Percentiles rank a stretch among this genome's conserved stretches.
These are phyloP conservation scores for Artemisia tridentata DNA, from an alignment of 129 eudicot species.

Conservation along the genomic window DNA sequence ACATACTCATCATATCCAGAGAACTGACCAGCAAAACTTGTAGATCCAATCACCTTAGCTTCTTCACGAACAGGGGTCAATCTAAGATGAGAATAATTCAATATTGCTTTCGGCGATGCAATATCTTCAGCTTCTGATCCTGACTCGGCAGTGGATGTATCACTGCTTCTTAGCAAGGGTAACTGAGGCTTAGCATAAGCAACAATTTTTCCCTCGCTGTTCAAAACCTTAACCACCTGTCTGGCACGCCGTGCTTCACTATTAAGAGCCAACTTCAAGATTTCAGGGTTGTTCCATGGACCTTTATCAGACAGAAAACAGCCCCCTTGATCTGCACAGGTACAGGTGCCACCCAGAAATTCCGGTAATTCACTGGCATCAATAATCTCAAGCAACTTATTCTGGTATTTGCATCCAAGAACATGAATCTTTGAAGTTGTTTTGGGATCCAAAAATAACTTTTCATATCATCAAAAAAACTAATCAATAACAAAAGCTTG, in stretches of 20 bases:
- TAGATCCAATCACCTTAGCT: conserved; percentile 68
- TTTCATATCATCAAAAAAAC: too few relatives aligned
- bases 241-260: conserved; percentile 89
- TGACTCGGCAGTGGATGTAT: conserved; percentile 92
- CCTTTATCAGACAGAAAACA: conserved; percentile 94
- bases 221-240: conserved; percentile 85
- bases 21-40: conserved; percentile 51
- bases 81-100: conserved; percentile 71
- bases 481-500: too few relatives aligned
- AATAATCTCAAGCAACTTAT: conserved; percentile 79
- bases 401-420: conserved; percentile 87
- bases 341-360: conserved; percentile 81
- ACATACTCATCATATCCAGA: conserved; percentile 96
- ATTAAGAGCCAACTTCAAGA: conserved; percentile 77
- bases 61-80: conserved; percentile 98
- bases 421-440: conserved; percentile 98
- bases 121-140: conserved; percentile 99
- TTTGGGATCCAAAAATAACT: conserved; percentile 83
- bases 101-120: conserved; percentile 74
- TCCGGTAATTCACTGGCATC: conserved; percentile 95
- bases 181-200: conserved; percentile 83
- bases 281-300: conserved; percentile 91
- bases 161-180: conserved; percentile 80
- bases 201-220: conserved; percentile 91
- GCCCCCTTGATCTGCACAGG: conserved; percentile 89